phyloP scores from a whole-genome alignment of 257 asterid genomes.

The Salvia miltiorrhiza region DNA sequence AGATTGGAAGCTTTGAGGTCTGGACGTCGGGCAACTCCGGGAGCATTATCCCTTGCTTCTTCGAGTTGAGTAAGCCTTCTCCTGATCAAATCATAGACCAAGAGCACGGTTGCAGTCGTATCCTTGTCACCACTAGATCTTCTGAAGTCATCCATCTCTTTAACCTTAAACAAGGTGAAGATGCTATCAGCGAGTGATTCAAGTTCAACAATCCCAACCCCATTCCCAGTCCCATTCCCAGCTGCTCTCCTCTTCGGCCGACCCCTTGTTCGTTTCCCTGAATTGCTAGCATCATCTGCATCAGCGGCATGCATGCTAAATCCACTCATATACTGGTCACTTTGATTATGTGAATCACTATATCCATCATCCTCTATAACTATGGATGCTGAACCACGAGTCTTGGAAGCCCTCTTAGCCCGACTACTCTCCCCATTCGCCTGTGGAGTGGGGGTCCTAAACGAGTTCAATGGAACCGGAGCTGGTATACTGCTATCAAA shows the following conservation, averaged over 20 bases:
- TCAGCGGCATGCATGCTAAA: constrained; percentile 26
- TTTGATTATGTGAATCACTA: constrained; percentile 45
- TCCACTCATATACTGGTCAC: constrained; percentile 31
- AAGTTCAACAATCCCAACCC: constrained; percentile 37
- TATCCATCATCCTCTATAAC: constrained; percentile 54
- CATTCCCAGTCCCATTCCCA: constrained; percentile 34
- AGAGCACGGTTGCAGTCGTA: constrained; percentile 42
- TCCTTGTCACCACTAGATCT: constrained; percentile 65
- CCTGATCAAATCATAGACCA: constrained; percentile 61
- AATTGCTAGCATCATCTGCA: constrained; percentile 39
- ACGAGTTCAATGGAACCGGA: constrained; percentile 78
- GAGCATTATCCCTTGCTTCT: constrained; percentile 45
- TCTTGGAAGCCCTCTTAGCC: constrained; percentile 34
- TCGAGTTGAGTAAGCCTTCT: constrained; percentile 67
- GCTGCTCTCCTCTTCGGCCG: constrained; percentile 22
- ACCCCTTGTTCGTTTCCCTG: constrained; percentile 40
- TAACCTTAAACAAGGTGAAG: constrained; percentile 45
- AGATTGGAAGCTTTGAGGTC: constrained; percentile 61
- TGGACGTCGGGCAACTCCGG: constrained; percentile 66
- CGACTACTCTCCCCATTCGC: constrained; percentile 47
- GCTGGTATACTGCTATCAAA: constrained; percentile 46
- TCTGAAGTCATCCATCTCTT: constrained; percentile 50
- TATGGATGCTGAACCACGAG: constrained; percentile 35
- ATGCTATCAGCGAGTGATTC: constrained; percentile 46
- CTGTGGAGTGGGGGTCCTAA: constrained; percentile 51